phyloP scores from a whole-genome alignment of 768 basidiomycete species.

The Symmetrospora coprosmae region DNA sequence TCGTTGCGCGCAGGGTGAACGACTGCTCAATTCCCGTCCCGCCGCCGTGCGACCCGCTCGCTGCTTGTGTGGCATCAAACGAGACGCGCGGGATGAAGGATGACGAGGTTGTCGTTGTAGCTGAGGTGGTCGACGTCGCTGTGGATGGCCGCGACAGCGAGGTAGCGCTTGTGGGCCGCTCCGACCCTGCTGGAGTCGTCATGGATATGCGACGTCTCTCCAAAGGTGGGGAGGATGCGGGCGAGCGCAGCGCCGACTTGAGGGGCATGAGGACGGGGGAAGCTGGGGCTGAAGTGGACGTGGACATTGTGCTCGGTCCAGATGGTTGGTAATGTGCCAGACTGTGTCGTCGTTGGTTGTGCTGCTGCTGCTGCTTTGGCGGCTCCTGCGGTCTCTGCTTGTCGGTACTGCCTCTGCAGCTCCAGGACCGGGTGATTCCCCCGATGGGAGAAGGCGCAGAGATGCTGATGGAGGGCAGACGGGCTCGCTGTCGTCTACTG shows the following conservation, averaged over 20 bases:
- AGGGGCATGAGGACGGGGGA: background rate
- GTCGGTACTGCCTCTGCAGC: too few species aligned
- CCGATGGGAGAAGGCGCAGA: too few species aligned
- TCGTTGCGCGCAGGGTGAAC: conserved; percentile 48
- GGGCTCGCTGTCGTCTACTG: too few species aligned
- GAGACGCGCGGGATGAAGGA: conserved; percentile 2
- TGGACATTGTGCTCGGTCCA: too few species aligned
- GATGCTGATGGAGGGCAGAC: too few species aligned
- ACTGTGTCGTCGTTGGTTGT: too few species aligned
- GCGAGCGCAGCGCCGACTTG: conserved; percentile 1
- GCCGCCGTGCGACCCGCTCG: background rate
- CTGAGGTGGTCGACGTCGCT: background rate
- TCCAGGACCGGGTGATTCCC: too few species aligned
- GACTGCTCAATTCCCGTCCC: conserved; percentile 28
- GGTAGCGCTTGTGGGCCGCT: background rate
- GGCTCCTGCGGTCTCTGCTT: too few species aligned
- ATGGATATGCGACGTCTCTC: too few species aligned
- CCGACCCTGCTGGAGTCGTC: too few species aligned
- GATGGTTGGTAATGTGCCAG: too few species aligned
- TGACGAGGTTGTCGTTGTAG: background rate
- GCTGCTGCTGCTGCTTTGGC: too few species aligned
- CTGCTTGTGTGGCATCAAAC: background rate
- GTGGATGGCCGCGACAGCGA: background rate
- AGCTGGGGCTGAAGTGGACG: background rate
- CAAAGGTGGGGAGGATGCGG: background rate